Evolutionary conservation across 495 filamentous ascomycete genomes (phyloP).

Genomic region (Tuber microsphaerosporum): DNA sequence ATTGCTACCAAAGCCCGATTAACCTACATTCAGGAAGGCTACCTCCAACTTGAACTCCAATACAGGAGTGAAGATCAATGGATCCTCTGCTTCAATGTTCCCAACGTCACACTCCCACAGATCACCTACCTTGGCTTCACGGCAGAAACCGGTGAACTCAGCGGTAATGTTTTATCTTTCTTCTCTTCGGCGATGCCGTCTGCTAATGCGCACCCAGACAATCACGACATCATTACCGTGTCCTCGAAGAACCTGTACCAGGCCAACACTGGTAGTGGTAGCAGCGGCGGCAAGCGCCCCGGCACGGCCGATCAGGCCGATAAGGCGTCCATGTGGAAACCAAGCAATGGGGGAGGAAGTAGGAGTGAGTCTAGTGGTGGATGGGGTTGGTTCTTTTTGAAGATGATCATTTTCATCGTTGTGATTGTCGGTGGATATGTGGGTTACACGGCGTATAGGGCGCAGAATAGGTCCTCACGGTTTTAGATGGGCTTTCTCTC

Average conservation of each 20-base stretch:
- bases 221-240: slow-evolving; percentile 93
- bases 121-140: slow-evolving; percentile 93
- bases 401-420: slow-evolving; percentile 67
- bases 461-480: slow-evolving; percentile 63
- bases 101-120: slow-evolving; percentile 64
- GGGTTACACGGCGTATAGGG: slow-evolving; percentile 75
- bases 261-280: slow-evolving; percentile 46
- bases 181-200: background rate
- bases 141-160: slow-evolving; percentile 92
- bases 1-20: slow-evolving; percentile 77
- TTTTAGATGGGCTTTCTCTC: slow-evolving; percentile 52
- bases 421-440: slow-evolving; percentile 67
- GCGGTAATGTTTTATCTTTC: slow-evolving; percentile 36
- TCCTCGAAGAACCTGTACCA: slow-evolving; percentile 82
- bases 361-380: slow-evolving; percentile 47
- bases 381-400: slow-evolving; percentile 91
- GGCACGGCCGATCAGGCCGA: slow-evolving; percentile 26
- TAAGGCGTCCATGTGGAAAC: slow-evolving; percentile 11
- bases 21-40: slow-evolving; percentile 95
- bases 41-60: slow-evolving; percentile 80
- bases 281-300: slow-evolving; percentile 43
- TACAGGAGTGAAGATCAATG: slow-evolving; percentile 86
- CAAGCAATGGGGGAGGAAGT: slow-evolving; percentile 12
- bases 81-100: slow-evolving; percentile 76
- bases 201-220: slow-evolving; percentile 51